A percentile compares a stretch with the other conserved stretches of the same genome.
These are phyloP conservation scores for Nephelium lappaceum DNA, from an alignment of 345 rosid genomes.

Conservation along the genomic window DNA sequence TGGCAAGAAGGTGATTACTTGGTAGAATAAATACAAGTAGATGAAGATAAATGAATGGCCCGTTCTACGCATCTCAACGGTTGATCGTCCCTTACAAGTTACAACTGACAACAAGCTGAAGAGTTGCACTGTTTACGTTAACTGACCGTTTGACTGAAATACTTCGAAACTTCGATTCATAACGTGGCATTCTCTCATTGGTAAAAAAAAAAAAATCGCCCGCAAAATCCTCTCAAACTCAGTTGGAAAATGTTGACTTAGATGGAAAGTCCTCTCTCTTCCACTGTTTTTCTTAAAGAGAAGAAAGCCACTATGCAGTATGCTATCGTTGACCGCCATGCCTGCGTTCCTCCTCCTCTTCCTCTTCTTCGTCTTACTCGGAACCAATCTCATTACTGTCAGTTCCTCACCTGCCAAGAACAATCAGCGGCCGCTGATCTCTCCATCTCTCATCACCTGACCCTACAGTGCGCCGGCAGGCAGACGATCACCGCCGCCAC, in stretches of 20 bases:
- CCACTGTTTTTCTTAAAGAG: background rate
- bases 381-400: constrained; percentile 25
- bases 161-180: too few species aligned
- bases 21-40: constrained; percentile 29
- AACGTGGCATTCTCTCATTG: too few species aligned
- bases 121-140: too few species aligned
- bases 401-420: constrained; percentile 4
- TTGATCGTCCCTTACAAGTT: too few species aligned
- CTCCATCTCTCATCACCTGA: constrained; percentile 51
- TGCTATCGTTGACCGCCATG: constrained; percentile 7
- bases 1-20: constrained; percentile 58
- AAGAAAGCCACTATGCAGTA: background rate
- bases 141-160: too few species aligned
- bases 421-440: constrained; percentile 51
- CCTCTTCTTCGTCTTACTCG: constrained; percentile 9
- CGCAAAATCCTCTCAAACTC: too few species aligned
- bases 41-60: background rate
- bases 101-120: too few species aligned
- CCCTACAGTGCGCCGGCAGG: constrained; percentile 39
- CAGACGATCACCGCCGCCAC: constrained; percentile 61
- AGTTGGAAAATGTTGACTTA: too few species aligned
- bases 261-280: background rate
- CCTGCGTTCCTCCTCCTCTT: constrained; percentile 23
- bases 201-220: too few species aligned
- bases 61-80: too few species aligned